Evolutionary conservation across 2,329 filamentous ascomycete genomes (phyloP).

Genomic region (Calonectria pteridis): DNA sequence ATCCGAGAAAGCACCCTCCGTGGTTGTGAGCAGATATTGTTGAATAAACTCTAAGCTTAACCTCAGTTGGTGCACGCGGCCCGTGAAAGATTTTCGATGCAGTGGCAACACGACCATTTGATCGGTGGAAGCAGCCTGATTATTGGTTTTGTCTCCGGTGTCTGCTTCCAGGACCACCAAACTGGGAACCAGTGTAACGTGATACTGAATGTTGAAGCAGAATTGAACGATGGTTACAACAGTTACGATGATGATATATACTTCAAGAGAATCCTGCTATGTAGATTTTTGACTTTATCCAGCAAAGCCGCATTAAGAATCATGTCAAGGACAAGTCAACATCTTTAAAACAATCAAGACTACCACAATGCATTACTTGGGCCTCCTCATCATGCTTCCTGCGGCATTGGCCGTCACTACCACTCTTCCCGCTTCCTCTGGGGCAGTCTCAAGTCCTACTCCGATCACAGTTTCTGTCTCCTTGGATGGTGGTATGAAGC

Average conservation of each 20-base stretch:
- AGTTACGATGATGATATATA: no score
- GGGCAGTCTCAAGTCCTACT: slow-evolving; percentile 4
- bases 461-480: slow-evolving; percentile 10
- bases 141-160: background rate
- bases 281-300: background rate
- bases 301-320: background rate
- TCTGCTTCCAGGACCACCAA: slow-evolving; percentile 10
- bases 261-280: background rate
- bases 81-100: background rate
- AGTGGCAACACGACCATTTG: background rate
- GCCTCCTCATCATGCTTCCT: slow-evolving; percentile 3
- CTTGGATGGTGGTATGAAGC: slow-evolving; percentile 20
- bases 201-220: background rate
- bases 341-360: background rate
- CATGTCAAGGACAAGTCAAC: background rate
- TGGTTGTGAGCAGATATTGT: background rate
- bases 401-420: slow-evolving; percentile 7
- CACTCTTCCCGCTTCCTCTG: slow-evolving; percentile 19
- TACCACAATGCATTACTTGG: background rate
- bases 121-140: slow-evolving; percentile 11
- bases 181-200: background rate
- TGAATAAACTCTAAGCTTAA: background rate
- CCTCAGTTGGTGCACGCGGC: background rate
- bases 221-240: background rate
- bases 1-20: background rate